Conservation (phyloP, 2,329 filamentous ascomycete species). For the Aureobasidium sp. region DNA sequence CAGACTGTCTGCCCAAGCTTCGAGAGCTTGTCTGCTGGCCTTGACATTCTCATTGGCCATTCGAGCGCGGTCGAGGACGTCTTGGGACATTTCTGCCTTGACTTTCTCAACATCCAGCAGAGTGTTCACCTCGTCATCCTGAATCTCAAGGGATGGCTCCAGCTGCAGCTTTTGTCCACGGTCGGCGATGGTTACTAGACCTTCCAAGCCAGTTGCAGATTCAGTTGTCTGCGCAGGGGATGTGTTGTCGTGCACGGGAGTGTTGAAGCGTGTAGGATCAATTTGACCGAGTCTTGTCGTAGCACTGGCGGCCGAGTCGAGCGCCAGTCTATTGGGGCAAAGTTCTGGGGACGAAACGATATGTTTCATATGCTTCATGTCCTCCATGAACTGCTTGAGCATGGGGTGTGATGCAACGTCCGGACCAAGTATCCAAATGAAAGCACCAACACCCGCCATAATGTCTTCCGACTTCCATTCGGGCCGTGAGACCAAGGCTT, state of each 20-base stretch:
- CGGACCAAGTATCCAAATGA: conserved; percentile 75
- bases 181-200: conserved; percentile 22
- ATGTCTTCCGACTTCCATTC: conserved; percentile 62
- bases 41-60: conserved; percentile 29
- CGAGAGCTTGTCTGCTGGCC: conserved; percentile 36
- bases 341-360: conserved; percentile 66
- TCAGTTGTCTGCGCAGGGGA: conserved; percentile 17
- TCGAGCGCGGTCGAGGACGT: conserved; percentile 48
- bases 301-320: conserved; percentile 58
- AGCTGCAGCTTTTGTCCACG: conserved; percentile 28
- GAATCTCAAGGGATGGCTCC: conserved; percentile 30
- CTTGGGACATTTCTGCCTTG: conserved; percentile 30
- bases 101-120: conserved; percentile 42
- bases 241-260: conserved; percentile 57
- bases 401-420: conserved; percentile 54
- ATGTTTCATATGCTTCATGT: conserved; percentile 56
- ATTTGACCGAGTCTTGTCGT: conserved; percentile 62
- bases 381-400: conserved; percentile 61
- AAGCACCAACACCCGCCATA: conserved; percentile 56
- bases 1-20: conserved; percentile 55
- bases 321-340: conserved; percentile 64
- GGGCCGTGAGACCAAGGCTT: conserved; percentile 56
- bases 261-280: conserved; percentile 62
- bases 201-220: background rate
- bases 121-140: conserved; percentile 40